phyloP scores from a whole-genome alignment of 768 basidiomycete species.

The Neoboletus brunneissimus region DNA sequence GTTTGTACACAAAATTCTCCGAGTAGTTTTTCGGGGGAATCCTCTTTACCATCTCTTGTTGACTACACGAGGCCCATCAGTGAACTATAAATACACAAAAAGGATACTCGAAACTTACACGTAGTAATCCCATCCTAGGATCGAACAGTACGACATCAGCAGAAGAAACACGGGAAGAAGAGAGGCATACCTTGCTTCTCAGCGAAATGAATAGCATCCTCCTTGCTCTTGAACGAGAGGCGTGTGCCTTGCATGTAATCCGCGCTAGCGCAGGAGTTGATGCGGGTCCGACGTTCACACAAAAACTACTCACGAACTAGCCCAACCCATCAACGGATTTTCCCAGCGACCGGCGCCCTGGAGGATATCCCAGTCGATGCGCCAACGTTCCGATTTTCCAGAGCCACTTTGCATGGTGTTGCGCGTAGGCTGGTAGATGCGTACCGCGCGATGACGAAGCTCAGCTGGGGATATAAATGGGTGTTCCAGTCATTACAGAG shows the following conservation, averaged over 20 bases:
- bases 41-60: constrained; percentile 57
- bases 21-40: constrained; percentile 86
- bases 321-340: constrained; percentile 97
- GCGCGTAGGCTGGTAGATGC: constrained; percentile 90
- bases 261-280: constrained; percentile 48
- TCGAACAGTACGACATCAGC: constrained; percentile 1
- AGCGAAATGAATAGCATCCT: constrained; percentile 91
- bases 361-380: constrained; percentile 92
- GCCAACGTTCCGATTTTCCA: constrained; percentile 84
- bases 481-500: background rate
- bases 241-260: constrained; percentile 96
- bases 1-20: constrained; percentile 87
- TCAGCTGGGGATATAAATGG: constrained; percentile 50
- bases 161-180: background rate
- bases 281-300: background rate
- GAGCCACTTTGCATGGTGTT: constrained; percentile 95
- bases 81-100: constrained; percentile 5
- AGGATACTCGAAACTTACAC: constrained; percentile 52
- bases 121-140: constrained; percentile 89
- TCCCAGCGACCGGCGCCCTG: constrained; percentile 92
- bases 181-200: constrained; percentile 83
- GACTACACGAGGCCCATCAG: constrained; percentile 35
- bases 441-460: constrained; percentile 81
- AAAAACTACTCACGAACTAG: constrained; percentile 73
- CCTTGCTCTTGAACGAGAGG: constrained; percentile 77